A percentile compares a stretch with the other conserved stretches of the same genome.
Evolutionary conservation across 2,329 filamentous ascomycete species (phyloP).

Genomic region (Lachnellula arida): DNA sequence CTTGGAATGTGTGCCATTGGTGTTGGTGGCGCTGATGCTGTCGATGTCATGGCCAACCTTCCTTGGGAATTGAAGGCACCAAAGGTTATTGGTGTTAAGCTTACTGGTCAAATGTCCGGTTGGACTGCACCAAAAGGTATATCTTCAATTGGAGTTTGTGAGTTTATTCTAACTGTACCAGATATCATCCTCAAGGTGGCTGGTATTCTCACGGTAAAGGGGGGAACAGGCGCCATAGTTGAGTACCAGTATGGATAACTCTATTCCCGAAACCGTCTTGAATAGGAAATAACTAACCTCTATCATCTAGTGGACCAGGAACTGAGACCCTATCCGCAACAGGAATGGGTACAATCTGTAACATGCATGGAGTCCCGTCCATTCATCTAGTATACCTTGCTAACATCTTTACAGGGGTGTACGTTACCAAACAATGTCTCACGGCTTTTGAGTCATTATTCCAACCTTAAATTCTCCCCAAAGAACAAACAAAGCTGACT

Average conservation of each 20-base stretch:
- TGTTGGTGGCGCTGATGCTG: slow-evolving; percentile 96
- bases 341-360: slow-evolving; percentile 72
- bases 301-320: too few species aligned
- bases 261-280: too few species aligned
- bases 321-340: slow-evolving; percentile 71
- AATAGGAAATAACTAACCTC: too few species aligned
- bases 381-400: slow-evolving; percentile 25
- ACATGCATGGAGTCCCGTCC: too few species aligned
- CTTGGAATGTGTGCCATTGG: slow-evolving; percentile 92
- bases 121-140: slow-evolving; percentile 91
- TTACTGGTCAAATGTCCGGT: slow-evolving; percentile 82
- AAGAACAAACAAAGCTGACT: neutral
- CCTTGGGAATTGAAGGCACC: slow-evolving; percentile 98
- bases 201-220: slow-evolving; percentile 95
- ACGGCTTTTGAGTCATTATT: neutral
- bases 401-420: neutral
- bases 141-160: slow-evolving; percentile 28
- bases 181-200: slow-evolving; percentile 98
- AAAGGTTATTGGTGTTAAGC: slow-evolving; percentile 92
- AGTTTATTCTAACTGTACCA: slow-evolving; percentile 31
- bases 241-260: too few species aligned
- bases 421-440: neutral
- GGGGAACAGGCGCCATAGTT: too few species aligned
- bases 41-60: slow-evolving; percentile 95
- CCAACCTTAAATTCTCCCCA: neutral